phyloP scores from a whole-genome alignment of 441 rosid genomes.

The Dalechampia spathulata region DNA sequence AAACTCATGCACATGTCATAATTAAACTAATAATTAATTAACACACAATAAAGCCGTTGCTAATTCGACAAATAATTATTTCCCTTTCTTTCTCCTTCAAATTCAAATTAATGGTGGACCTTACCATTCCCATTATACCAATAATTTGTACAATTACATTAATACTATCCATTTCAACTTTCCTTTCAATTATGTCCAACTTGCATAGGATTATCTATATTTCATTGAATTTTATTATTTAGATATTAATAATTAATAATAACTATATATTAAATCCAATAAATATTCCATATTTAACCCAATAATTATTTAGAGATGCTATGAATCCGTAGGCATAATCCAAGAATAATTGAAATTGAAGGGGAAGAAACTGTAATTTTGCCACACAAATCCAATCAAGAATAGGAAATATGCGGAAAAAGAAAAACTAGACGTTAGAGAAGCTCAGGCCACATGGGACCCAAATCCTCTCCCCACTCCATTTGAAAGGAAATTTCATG shows the following conservation, averaged over 20 bases:
- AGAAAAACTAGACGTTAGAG: constrained; percentile 28
- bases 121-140: neutral
- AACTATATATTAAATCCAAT: too few species aligned
- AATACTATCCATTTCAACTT: neutral
- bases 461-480: neutral
- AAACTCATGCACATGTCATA: too few species aligned
- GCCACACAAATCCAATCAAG: too few species aligned
- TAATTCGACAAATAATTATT: constrained; percentile 2
- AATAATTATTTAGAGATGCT: too few species aligned
- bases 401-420: too few species aligned
- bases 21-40: too few species aligned
- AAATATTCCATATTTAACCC: neutral
- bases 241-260: too few species aligned
- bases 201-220: too few species aligned
- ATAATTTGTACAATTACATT: neutral
- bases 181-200: too few species aligned
- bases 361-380: neutral
- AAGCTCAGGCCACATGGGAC: constrained; percentile 15
- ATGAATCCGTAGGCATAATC: too few species aligned
- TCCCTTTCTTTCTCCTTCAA: constrained; percentile 5
- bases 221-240: too few species aligned
- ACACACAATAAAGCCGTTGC: constrained; percentile 29
- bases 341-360: neutral
- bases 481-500: neutral
- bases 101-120: constrained; percentile 14